These are phyloP conservation scores for Mortierella sp. DNA, from an alignment of 371 early-diverging fungal species.

Conservation along the genomic window DNA sequence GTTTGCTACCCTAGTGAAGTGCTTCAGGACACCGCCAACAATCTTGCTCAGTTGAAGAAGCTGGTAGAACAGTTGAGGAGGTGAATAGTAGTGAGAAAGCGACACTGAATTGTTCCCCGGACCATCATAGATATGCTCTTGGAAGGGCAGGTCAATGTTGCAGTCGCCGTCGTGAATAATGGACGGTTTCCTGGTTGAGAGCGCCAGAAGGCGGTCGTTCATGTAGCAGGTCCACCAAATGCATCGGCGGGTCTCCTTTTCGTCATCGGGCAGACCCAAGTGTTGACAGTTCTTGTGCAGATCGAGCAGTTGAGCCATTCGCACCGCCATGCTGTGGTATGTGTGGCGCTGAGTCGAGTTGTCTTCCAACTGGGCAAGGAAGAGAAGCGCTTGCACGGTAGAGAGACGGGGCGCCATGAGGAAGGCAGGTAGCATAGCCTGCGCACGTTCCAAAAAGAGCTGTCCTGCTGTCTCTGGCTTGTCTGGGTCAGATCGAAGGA, in stretches of 20 bases:
- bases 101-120: conserved; percentile 50
- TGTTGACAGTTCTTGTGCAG: conserved; percentile 48
- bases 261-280: conserved; percentile 47
- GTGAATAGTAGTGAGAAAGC: conserved; percentile 52
- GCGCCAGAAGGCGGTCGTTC: conserved; percentile 51
- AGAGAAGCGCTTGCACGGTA: conserved; percentile 47
- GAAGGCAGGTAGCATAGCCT: conserved; percentile 50
- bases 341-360: conserved; percentile 53
- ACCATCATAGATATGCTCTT: conserved; percentile 54
- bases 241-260: conserved; percentile 48
- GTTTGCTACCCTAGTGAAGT: conserved; percentile 51
- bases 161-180: conserved; percentile 53
- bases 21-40: conserved; percentile 48
- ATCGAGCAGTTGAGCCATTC: conserved; percentile 51
- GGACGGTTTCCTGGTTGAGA: conserved; percentile 48
- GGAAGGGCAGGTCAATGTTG: conserved; percentile 51
- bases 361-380: conserved; percentile 50
- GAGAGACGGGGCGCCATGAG: conserved; percentile 53
- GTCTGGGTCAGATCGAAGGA: conserved; percentile 49
- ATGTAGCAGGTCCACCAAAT: conserved; percentile 56
- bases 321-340: conserved; percentile 51
- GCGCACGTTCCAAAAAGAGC: conserved; percentile 54
- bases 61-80: conserved; percentile 50
- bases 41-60: conserved; percentile 46
- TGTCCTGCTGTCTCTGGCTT: conserved; percentile 55